Percentiles rank a stretch among this genome's conserved stretches.
These are phyloP conservation scores for Leccinum colubrinum DNA, from an alignment of 1,284 basidiomycete species.

Conservation along the genomic window DNA sequence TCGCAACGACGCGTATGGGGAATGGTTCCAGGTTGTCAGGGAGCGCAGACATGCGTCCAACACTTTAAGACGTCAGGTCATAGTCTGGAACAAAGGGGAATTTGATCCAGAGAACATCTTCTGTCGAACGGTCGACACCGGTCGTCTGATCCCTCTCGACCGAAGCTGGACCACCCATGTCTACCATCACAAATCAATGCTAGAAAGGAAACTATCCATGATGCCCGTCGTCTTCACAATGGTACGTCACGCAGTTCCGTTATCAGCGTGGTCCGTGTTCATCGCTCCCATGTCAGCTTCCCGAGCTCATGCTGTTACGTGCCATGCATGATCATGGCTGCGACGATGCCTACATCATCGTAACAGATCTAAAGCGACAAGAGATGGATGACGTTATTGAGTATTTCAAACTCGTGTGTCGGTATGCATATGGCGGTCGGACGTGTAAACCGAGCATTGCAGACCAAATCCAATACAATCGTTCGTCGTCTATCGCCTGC, in stretches of 20 bases:
- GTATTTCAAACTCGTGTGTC: constrained; percentile 71
- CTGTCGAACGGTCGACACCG: constrained; percentile 71
- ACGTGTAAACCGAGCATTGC: constrained; percentile 64
- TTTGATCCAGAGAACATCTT: constrained; percentile 76
- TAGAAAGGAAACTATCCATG: constrained; percentile 67
- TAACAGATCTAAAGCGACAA: constrained; percentile 69
- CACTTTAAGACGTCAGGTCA: constrained; percentile 51
- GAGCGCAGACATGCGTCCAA: constrained; percentile 57
- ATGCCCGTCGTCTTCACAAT: constrained; percentile 78
- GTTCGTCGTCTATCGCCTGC: constrained; percentile 36
- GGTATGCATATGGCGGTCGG: constrained; percentile 56
- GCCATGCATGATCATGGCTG: constrained; percentile 77
- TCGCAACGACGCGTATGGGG: constrained; percentile 67
- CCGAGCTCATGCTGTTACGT: constrained; percentile 71
- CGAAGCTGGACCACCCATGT: constrained; percentile 77
- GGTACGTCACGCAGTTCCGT: constrained; percentile 39
- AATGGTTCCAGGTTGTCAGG: constrained; percentile 68
- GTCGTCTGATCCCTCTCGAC: constrained; percentile 71
- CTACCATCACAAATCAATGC: constrained; percentile 71
- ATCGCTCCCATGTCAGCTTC: constrained; percentile 44
- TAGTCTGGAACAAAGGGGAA: constrained; percentile 74
- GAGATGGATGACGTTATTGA: constrained; percentile 77
- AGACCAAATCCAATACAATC: constrained; percentile 62
- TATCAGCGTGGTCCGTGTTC: constrained; percentile 5
- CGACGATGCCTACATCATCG: constrained; percentile 72